phyloP scores from a whole-genome alignment of 2,329 filamentous ascomycete genomes.

The Cladophialophora bantiana region DNA sequence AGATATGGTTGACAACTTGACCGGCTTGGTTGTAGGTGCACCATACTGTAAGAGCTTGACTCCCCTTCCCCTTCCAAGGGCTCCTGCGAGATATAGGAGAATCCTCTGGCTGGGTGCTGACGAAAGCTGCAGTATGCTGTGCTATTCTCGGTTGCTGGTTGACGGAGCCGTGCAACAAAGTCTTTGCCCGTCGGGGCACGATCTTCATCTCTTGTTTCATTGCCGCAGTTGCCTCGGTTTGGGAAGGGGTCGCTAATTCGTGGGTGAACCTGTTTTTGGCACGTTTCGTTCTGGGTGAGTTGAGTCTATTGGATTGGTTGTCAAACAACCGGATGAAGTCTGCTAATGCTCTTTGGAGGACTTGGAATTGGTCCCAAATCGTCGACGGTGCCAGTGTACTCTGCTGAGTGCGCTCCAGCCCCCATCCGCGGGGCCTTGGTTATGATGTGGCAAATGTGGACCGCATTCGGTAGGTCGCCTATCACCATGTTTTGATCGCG shows the following conservation, averaged over 20 bases:
- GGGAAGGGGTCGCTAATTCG: slow-evolving; percentile 51
- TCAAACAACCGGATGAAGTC: background rate
- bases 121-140: slow-evolving; percentile 45
- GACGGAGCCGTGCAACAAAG: slow-evolving; percentile 56
- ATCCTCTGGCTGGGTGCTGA: background rate
- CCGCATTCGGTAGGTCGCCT: slow-evolving; percentile 47
- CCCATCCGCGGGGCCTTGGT: slow-evolving; percentile 59
- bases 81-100: background rate
- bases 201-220: slow-evolving; percentile 54
- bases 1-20: slow-evolving; percentile 46
- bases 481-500: background rate
- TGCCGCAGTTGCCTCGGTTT: slow-evolving; percentile 51
- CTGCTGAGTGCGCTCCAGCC: slow-evolving; percentile 57
- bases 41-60: slow-evolving; percentile 46
- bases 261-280: slow-evolving; percentile 54
- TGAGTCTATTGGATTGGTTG: background rate
- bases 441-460: slow-evolving; percentile 62
- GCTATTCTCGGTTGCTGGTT: slow-evolving; percentile 57
- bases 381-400: slow-evolving; percentile 57
- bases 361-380: slow-evolving; percentile 54
- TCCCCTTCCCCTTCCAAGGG: background rate
- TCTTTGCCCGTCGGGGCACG: slow-evolving; percentile 54
- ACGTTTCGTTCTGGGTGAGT: slow-evolving; percentile 48
- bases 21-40: slow-evolving; percentile 54
- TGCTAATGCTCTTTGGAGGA: slow-evolving; percentile 37